Base-by-base conservation (phyloP, 140 eudicot species). In the Ambrosia hybrid region DNA sequence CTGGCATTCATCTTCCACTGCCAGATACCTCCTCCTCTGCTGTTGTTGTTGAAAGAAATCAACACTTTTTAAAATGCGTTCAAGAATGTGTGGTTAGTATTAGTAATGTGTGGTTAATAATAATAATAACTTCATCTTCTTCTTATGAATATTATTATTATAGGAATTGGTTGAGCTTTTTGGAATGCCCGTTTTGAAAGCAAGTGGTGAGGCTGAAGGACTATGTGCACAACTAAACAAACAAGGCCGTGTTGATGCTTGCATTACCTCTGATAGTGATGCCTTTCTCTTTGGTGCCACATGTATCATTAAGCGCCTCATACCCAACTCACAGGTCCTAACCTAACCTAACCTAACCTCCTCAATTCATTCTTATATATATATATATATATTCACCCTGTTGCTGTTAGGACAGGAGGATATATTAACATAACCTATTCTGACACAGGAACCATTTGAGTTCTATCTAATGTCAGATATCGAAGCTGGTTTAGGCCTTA, bases 241-340 rank as follows among this genome's bases (percentile, higher is more conserved):
- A 67, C 91, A 88, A 70, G 97, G 95, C 13, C 86, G 49, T 49
- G 97, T 95, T 41, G 95, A 95, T 76, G 96, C 97, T 67, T 95
- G 99, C 79, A 86, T 95, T 57, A 95, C 99, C 12, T 85, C 91
- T 57, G 99, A 95, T 61, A 95, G 99, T 57, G 97, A 95, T 61
- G 95, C 95, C 9, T 88, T 95, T 67, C 95, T 88, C 4, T 95
- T 82, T 75, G 99, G 99, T 37, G 96, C 96, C 41, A 76, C 80
- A 45, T 95, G 96, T 81, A 77, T 88, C n/a, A 81, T 88, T 56
- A 95, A 91, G 79, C 59, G 57, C 56, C 38, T 94, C 74, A 81
- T 65, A 41, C 95, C 96, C 41, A 86, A 82, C 74, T 9, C 6
- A 4, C 45, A 39, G 45, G 97, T 21, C 30, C 30, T 21, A 21